Evolutionary conservation across 2,329 filamentous ascomycete genomes (phyloP).

Genomic region (Verticillium alfalfae): DNA sequence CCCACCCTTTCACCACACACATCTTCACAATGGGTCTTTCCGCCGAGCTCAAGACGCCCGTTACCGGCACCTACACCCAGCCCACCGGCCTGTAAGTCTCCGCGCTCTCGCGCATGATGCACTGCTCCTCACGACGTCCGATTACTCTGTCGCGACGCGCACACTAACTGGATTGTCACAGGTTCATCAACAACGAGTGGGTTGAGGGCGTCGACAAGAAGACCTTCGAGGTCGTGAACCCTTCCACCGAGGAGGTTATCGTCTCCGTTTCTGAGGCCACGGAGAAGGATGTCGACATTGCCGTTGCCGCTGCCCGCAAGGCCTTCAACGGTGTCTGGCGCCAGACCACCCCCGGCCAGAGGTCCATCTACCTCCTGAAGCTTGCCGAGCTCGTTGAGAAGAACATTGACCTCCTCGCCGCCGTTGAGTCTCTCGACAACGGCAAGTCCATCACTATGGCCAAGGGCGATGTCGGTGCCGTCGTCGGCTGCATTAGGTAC

Average conservation of each 20-base stretch:
- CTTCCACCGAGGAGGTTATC: slow-evolving; percentile 78
- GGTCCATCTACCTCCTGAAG: slow-evolving; percentile 65
- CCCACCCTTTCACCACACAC: slow-evolving; percentile 1
- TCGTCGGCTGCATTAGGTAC: slow-evolving; percentile 63
- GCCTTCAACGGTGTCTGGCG: slow-evolving; percentile 74
- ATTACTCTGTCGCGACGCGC: too few relatives aligned
- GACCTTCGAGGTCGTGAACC: slow-evolving; percentile 91
- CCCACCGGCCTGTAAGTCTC: slow-evolving; percentile 54
- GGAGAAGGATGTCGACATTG: slow-evolving; percentile 79
- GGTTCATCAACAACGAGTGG: slow-evolving; percentile 93
- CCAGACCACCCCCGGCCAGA: slow-evolving; percentile 62
- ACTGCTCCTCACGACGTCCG: too few relatives aligned
- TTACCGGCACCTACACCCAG: slow-evolving; percentile 54
- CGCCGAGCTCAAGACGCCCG: slow-evolving; percentile 62
- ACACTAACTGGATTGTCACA: slow-evolving; percentile 26
- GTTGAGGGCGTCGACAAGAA: slow-evolving; percentile 78
- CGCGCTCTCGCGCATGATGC: neutral
- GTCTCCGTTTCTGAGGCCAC: slow-evolving; percentile 76
- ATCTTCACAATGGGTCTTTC: slow-evolving; percentile 39
- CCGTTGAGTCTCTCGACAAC: slow-evolving; percentile 84
- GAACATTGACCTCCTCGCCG: slow-evolving; percentile 69
- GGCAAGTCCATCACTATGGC: slow-evolving; percentile 77
- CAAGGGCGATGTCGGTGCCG: slow-evolving; percentile 66
- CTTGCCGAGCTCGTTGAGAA: slow-evolving; percentile 78
- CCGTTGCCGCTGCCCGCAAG: slow-evolving; percentile 78